These are phyloP conservation scores for Malus hybrid DNA, from an alignment of 331 rosid species.

Conservation along the genomic window DNA sequence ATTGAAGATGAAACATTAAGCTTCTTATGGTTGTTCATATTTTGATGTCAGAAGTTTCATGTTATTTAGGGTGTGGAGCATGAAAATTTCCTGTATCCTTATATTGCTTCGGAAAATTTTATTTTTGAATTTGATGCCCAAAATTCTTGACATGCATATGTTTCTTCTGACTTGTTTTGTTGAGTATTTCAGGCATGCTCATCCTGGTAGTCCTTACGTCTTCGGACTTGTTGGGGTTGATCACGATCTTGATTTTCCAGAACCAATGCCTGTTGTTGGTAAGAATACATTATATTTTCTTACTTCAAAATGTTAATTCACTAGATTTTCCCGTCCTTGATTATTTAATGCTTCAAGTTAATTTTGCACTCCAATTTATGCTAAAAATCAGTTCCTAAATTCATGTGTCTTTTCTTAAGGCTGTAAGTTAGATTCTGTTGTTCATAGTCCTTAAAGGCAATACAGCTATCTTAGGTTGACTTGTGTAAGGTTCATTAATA, in stretches of 20 bases:
- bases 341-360: background rate
- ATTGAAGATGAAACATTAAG: background rate
- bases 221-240: slow-evolving; percentile 89
- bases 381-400: background rate
- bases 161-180: slow-evolving; percentile 9
- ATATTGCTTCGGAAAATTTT: background rate
- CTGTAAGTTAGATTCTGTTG: background rate
- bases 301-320: background rate
- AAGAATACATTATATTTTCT: slow-evolving; percentile 9
- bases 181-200: slow-evolving; percentile 73
- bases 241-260: slow-evolving; percentile 95
- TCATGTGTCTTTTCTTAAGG: background rate
- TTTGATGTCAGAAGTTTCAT: background rate
- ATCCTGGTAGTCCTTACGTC: slow-evolving; percentile 95
- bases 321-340: background rate
- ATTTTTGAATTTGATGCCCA: background rate
- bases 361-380: background rate
- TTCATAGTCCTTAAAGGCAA: background rate
- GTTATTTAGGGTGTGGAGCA: background rate
- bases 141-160: slow-evolving; percentile 11
- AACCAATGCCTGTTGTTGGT: slow-evolving; percentile 97
- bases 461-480: background rate
- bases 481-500: background rate
- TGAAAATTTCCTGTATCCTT: background rate
- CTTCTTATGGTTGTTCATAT: background rate